Percentiles rank a stretch among this genome's conserved stretches.
phyloP scores from a whole-genome alignment of 106 monocot species.

The Allium sativum region DNA sequence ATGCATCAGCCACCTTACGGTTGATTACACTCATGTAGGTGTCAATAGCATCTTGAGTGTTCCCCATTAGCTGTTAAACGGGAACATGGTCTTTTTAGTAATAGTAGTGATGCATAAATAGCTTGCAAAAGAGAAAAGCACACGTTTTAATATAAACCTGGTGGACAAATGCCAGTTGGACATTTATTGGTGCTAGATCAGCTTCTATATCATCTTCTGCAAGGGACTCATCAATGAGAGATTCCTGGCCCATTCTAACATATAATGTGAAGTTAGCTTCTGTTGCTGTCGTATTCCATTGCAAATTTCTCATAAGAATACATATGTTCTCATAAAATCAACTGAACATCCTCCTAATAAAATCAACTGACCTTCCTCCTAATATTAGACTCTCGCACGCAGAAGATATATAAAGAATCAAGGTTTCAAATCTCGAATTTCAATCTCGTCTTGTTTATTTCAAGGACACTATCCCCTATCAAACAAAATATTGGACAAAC shows the following conservation, averaged over 20 bases:
- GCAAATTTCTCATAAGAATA: too few relatives aligned
- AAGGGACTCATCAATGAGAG: slow-evolving; percentile 78
- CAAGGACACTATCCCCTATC: too few relatives aligned
- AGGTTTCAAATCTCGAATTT: too few relatives aligned
- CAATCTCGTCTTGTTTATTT: too few relatives aligned
- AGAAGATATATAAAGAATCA: too few relatives aligned
- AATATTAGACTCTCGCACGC: too few relatives aligned
- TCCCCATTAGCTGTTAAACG: slow-evolving; percentile 50
- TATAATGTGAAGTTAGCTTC: slow-evolving; percentile 6
- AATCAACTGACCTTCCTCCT: too few relatives aligned
- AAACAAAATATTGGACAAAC: too few relatives aligned
- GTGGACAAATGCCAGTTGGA: slow-evolving; percentile 78
- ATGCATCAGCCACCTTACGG: slow-evolving; percentile 61
- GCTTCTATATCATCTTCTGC: slow-evolving; percentile 87
- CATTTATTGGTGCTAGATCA: slow-evolving; percentile 86
- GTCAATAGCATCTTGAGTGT: slow-evolving; percentile 59
- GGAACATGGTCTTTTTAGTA: background rate
- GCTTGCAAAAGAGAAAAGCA: background rate
- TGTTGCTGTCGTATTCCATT: too few relatives aligned
- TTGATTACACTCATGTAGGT: slow-evolving; percentile 51
- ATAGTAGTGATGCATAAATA: background rate
- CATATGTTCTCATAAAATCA: too few relatives aligned
- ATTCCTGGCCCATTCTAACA: slow-evolving; percentile 93
- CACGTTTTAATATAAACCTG: slow-evolving; percentile 25
- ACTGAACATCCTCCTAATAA: too few relatives aligned